Percentiles rank a stretch among this genome's conserved stretches.
Conservation (phyloP, 1,284 basidiomycete genomes). For the Ustilago curta region DNA sequence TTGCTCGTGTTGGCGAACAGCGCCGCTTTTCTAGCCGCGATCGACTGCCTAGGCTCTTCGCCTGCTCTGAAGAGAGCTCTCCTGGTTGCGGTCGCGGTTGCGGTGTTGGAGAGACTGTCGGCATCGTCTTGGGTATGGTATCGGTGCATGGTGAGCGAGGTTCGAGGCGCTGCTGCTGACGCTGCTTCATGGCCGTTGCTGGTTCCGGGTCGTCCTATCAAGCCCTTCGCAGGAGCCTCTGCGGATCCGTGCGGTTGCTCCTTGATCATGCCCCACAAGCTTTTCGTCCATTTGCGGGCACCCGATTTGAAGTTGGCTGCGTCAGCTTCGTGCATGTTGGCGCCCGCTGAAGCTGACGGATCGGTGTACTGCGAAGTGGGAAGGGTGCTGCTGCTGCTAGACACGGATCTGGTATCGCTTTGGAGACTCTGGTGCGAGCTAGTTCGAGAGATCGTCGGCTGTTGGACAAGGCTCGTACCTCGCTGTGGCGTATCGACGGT, state of each 20-base stretch:
- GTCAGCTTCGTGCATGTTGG: constrained; percentile 9
- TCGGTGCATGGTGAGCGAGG: constrained; percentile 35
- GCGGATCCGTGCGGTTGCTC: constrained; percentile 22
- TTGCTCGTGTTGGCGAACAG: constrained; percentile 25
- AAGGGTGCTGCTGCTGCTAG: constrained; percentile 14
- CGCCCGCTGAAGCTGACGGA: not conserved
- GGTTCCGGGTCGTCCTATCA: constrained; percentile 14
- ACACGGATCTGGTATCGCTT: constrained; percentile 15
- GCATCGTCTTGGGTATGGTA: constrained; percentile 34
- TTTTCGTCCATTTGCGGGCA: constrained; percentile 44
- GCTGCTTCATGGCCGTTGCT: constrained; percentile 21
- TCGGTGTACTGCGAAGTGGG: constrained; percentile 2
- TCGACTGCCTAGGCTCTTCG: constrained; percentile 36
- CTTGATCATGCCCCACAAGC: constrained; percentile 50
- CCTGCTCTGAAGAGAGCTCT: constrained; percentile 35
- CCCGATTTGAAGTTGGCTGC: constrained; percentile 11
- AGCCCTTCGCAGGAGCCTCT: constrained; percentile 1
- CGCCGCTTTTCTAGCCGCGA: constrained; percentile 41
- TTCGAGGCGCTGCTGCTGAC: constrained; percentile 12
- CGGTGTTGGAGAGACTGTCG: constrained; percentile 9
- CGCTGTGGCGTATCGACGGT: constrained; percentile 30
- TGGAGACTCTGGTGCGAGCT: constrained; percentile 29
- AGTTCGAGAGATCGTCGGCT: constrained; percentile 15
- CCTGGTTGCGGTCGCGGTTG: constrained; percentile 4
- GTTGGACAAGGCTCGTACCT: constrained; percentile 31